Evolutionary conservation across 2,329 filamentous ascomycete species (phyloP).

Genomic region (Monilinia aucupariae): DNA sequence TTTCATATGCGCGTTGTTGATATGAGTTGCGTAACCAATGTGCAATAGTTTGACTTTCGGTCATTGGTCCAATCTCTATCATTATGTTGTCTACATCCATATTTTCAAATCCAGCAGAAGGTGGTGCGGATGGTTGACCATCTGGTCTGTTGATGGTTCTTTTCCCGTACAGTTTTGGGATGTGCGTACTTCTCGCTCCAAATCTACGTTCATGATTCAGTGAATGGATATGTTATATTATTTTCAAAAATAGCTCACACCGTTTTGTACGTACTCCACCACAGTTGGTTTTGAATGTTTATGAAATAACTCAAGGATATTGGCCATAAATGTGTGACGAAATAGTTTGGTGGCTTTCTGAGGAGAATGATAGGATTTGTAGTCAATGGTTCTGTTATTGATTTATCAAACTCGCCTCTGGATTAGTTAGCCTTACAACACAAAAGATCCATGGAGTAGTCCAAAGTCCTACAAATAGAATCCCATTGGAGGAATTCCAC

Average conservation of each 20-base stretch:
- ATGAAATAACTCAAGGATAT: constrained; percentile 6
- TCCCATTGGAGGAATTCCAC: constrained; percentile 12
- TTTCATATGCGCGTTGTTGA: not conserved
- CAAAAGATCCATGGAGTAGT: not conserved
- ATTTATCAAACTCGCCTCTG: constrained; percentile 10
- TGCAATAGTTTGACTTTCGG: not conserved
- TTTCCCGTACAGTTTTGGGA: constrained; percentile 7
- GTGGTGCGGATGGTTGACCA: not conserved
- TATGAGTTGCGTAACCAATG: not conserved
- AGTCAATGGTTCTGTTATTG: not conserved
- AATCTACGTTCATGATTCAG: not conserved
- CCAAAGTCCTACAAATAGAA: constrained; percentile 1
- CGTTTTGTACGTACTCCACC: constrained; percentile 10
- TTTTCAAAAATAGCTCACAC: not conserved
- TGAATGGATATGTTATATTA: too few species aligned
- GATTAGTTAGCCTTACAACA: not conserved
- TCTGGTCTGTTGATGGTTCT: not conserved
- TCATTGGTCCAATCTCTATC: not conserved
- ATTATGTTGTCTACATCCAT: not conserved
- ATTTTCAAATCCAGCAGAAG: not conserved
- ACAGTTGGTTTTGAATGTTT: constrained; percentile 2
- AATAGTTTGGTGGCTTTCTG: not conserved
- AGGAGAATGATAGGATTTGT: not conserved
- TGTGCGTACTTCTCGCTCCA: constrained; percentile 1
- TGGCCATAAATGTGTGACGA: not conserved